Evolutionary conservation across 2,329 filamentous ascomycete genomes (phyloP), one percentile per base, ranked within the genome.

Genomic region (Colletotrichum aenigma): DNA sequence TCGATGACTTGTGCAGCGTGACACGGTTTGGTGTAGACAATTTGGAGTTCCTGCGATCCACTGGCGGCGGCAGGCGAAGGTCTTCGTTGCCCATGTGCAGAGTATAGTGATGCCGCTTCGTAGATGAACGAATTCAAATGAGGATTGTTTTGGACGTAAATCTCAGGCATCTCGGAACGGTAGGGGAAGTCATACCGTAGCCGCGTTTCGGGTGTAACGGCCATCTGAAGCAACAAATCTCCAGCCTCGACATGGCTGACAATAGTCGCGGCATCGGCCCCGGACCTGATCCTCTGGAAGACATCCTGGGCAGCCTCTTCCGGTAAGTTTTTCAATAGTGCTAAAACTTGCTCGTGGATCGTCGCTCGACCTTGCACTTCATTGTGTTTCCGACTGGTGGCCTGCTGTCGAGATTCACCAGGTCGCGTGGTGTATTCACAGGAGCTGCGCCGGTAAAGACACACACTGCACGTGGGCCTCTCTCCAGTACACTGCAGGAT

Each of bases 141-240:
- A 0, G 79, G 79, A 21, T 80, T 84, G 28, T 81, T 34, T 18
- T 26, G 70, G 43, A 77, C 66, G 15, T 84, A 76, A 24, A 76
- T 81, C 4, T 75, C 55, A 3, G 84, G 84, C 66, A 55, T 70
- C 1, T 55, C 58, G 2, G n/a, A 12, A 26, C 36, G 26, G 60
- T 85, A 86, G 0, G 85, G 86, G 43, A 88, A 86, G 60, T 84
- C 82, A 56, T 85, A 87, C 55, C 84, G 84, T 24, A 82, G 81
- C 2, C 84, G 79, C 2, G 84, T 80, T 75, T 87, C 85, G 6
- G 86, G 84, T 0, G 78, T 74, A 4, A 86, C 76, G 1, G 83
- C 79, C 69, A 86, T 81, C 71, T 87, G 85, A 6, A 87, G 74
- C 5, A 87, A 76, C 6, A 84, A 34, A 71, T 86, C 81, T 10